Evolutionary conservation across 2,329 filamentous ascomycete species (phyloP), one percentile per base, ranked within the genome.

Genomic region (Alternaria sp.): DNA sequence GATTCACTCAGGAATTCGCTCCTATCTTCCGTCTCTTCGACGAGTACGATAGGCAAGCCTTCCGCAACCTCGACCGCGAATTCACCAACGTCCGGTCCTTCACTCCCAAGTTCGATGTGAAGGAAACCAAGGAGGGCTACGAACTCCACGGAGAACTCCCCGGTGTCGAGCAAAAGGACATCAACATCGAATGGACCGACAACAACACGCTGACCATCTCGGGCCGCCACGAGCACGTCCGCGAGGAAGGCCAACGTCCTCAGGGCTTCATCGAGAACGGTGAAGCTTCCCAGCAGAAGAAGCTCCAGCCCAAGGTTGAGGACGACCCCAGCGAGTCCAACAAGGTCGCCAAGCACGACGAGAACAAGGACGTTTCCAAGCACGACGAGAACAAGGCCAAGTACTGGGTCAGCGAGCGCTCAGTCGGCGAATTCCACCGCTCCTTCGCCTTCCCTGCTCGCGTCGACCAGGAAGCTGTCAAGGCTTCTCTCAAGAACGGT

Each of bases 71-170:
- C 47, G 69, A 77, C 57, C 61, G 60, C 30, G 55, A 70, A 13
- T 62, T 74, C 60, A 64, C 70, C 46, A 67, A 53, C 46, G 69
- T 85, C 51, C 84, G 83, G 50, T 83, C 86, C 74, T 94, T 93
- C 86, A 86, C 87, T 61, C 92, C 92, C 58, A 91, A 89, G 80
- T 95, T 95, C 75, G 92, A 95, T 73, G 85, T 94, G 65, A 89
- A 87, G 77, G 92, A 96, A 82, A 87, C 86, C 12, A 85, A 86
- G 64, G 81, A 88, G 6, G 78, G 83, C 67, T 95, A 93, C 76
- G 90, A 95, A 80, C 89, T 95, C 19, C 88, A 94, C 72, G 92
- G 92, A 73, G 92, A 95, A 80, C 87, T 95, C 6, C 90, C 92
- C 0, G 92, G 92, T 59, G 84, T 94, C 71, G 86, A 87, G 66